phyloP scores from a whole-genome alignment of 768 basidiomycete species.

The Suillus subluteus region DNA sequence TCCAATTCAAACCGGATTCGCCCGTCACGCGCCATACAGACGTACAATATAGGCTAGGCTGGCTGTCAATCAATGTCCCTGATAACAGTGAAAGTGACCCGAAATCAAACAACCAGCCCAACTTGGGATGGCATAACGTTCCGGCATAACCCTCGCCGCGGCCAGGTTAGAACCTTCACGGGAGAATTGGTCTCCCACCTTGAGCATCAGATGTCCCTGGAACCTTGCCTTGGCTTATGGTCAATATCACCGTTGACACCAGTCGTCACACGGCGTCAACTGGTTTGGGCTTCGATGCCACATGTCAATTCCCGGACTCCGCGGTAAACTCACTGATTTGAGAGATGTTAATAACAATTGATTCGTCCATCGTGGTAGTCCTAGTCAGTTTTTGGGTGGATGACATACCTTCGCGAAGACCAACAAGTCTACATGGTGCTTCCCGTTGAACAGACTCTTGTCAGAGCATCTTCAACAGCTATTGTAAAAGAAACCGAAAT shows the following conservation, averaged over 20 bases:
- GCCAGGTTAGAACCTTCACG: neutral
- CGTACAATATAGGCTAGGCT: neutral
- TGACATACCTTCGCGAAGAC: too few relatives aligned
- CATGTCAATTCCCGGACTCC: neutral
- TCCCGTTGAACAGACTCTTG: neutral
- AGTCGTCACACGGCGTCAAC: too few relatives aligned
- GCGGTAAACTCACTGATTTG: neutral
- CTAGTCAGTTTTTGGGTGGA: too few relatives aligned
- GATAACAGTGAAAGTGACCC: neutral
- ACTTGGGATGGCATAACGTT: too few relatives aligned
- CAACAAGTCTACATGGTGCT: too few relatives aligned
- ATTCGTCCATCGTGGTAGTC: too few relatives aligned
- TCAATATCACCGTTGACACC: neutral
- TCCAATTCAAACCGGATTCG: too few relatives aligned
- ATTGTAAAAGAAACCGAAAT: neutral
- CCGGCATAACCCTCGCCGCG: neutral
- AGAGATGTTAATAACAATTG: neutral
- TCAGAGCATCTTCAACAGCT: neutral
- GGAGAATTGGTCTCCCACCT: neutral
- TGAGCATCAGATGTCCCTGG: neutral
- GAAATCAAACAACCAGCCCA: neutral
- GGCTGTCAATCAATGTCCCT: neutral
- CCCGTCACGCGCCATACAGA: too few relatives aligned
- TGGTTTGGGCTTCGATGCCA: neutral
- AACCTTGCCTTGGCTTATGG: neutral